phyloP scores from a whole-genome alignment of 768 basidiomycete species.

The Tulasnella calospora region DNA sequence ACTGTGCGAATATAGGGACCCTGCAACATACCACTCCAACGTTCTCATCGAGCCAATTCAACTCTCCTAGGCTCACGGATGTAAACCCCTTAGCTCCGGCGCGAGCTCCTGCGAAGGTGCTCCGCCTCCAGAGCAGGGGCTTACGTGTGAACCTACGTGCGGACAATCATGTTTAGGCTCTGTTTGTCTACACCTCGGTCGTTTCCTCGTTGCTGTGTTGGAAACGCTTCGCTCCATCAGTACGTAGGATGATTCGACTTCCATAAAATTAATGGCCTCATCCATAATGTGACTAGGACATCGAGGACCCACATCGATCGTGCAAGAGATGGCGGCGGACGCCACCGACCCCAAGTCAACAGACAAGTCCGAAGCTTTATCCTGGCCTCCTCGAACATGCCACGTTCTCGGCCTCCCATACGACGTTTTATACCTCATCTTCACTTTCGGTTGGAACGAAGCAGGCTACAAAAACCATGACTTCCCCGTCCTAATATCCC shows the following conservation, averaged over 20 bases:
- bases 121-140: no score
- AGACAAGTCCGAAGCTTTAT: not conserved
- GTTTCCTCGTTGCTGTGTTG: no score
- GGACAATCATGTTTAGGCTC: not conserved
- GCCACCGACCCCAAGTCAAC: not conserved
- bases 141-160: no score
- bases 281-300: not conserved
- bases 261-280: not conserved
- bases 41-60: no score
- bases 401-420: not conserved
- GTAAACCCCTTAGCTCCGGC: no score
- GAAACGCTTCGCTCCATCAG: not conserved
- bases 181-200: not conserved
- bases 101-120: no score
- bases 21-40: no score
- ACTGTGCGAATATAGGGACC: no score
- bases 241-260: not conserved
- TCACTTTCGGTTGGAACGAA: not conserved
- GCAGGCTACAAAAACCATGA: not conserved
- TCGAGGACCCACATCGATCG: not conserved
- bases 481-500: not conserved
- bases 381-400: not conserved
- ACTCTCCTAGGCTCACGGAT: no score
- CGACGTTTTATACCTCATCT: not conserved
- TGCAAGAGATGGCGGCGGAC: not conserved